Evolutionary conservation across 352 stramenopile genomes (phyloP), one percentile per base, ranked within the genome.

Genomic region (Saprolegnia parasitica): DNA sequence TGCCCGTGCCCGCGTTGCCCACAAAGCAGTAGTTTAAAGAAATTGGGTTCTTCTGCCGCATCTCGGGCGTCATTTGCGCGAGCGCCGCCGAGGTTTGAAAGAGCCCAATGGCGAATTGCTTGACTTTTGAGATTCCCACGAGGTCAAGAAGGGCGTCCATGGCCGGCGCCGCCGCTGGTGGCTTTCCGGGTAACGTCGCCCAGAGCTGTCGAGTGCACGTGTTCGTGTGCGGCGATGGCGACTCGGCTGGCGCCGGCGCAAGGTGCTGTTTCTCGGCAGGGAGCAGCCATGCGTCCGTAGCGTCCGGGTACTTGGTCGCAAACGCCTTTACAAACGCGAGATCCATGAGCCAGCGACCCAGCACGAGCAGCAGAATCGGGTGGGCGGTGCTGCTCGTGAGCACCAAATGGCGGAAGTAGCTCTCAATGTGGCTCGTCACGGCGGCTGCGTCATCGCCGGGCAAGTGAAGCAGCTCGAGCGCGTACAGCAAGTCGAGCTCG

Each of bases 71-170:
- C 71, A 96, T 81, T 37, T 76, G 61, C 58, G 81, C 76, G 13
- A 94, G 65, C 1, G 75, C 73, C n/a, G 93, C 73, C 9, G 82
- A 83, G 40, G 74, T 84, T 74, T 90, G 89, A 56, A 91, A 96
- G 46, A 96, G 66, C 42, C 83, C 80, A 0, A 93, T 73, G 0
- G 87, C 87, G 64, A 73, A 78, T 45, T 83, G 65, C 63, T 97
- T 97, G 4, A 97, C 89, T 61, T 85, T 84, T 13, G 68, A 78
- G n/a, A 96, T 75, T 1, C 89, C 89, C 32, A 90, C 89, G 49
- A 96, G 78, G 57, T 86, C 87, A 15, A 96, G 54, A 21, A 97
- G 70, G 40, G 89, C 73, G 8, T 96, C 87, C 86, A 96, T 95
- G 5, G 82, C 86, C 18, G 84, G 56, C 24, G 93, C 58, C 45